Conservation (phyloP, 768 basidiomycete genomes). For the Cantharellus cinnabarinus region DNA sequence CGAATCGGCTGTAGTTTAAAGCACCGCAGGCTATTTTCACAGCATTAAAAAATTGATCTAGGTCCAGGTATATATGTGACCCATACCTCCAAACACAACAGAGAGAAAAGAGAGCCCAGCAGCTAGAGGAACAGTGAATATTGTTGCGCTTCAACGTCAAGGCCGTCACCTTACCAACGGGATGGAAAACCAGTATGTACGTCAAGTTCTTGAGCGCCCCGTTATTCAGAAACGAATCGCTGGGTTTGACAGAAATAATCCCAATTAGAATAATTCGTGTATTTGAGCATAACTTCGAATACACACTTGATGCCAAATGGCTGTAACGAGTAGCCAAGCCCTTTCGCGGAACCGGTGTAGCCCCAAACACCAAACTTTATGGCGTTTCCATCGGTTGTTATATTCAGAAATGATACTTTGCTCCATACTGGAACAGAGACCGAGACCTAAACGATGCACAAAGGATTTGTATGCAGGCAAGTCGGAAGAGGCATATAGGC, state of each 20-base stretch:
- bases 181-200: slow-evolving; percentile 53
- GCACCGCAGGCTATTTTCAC: slow-evolving; percentile 29
- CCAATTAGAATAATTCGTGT: background rate
- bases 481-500: background rate
- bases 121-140: slow-evolving; percentile 17
- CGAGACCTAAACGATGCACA: slow-evolving; percentile 27
- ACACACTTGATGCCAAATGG: background rate
- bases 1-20: slow-evolving; percentile 34
- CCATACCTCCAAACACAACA: slow-evolving; percentile 32
- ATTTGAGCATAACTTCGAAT: slow-evolving; percentile 19
- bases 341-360: slow-evolving; percentile 33
- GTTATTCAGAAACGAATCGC: slow-evolving; percentile 22
- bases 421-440: slow-evolving; percentile 62
- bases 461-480: slow-evolving; percentile 1
- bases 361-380: slow-evolving; percentile 62
- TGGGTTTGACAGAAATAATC: background rate
- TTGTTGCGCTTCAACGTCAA: background rate
- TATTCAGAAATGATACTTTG: slow-evolving; percentile 43
- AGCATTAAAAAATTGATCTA: too few relatives aligned
- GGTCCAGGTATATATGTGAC: too few relatives aligned
- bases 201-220: slow-evolving; percentile 48
- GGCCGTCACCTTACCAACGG: slow-evolving; percentile 33
- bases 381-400: slow-evolving; percentile 19
- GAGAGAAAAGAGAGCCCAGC: slow-evolving; percentile 47
- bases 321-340: slow-evolving; percentile 33